Percentiles rank a stretch among this genome's conserved stretches.
phyloP scores from a whole-genome alignment of 2,329 filamentous ascomycete species.

The Fusarium sp. region DNA sequence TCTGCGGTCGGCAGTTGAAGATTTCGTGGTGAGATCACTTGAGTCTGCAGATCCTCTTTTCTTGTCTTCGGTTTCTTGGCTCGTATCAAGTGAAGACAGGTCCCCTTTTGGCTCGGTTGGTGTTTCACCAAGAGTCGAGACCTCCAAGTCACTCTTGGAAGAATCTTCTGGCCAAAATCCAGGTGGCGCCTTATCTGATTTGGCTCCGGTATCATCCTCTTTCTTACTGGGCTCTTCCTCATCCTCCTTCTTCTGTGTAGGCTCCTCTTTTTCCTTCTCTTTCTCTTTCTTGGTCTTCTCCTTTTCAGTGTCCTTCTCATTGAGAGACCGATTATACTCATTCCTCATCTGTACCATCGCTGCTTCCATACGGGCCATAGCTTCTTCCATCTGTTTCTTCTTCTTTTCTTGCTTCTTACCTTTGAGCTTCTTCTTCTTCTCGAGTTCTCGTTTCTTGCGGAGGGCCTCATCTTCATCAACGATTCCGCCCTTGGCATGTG shows the following conservation, averaged over 20 bases:
- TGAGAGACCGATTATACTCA: conserved; percentile 35
- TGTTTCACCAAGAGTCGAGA: conserved; percentile 4
- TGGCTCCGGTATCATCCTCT: conserved; percentile 12
- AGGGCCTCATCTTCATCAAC: conserved; percentile 59
- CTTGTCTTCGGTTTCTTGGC: conserved; percentile 21
- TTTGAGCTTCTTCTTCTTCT: conserved; percentile 44
- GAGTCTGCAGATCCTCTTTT: neutral
- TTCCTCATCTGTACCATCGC: conserved; percentile 43
- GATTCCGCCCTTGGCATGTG: conserved; percentile 68
- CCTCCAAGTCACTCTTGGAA: conserved; percentile 31
- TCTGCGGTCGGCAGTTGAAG: neutral
- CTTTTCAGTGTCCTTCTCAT: conserved; percentile 28
- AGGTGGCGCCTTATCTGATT: conserved; percentile 22
- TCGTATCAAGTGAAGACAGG: conserved; percentile 7
- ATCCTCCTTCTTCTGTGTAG: neutral
- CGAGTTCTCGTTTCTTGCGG: conserved; percentile 43
- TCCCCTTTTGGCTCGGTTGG: conserved; percentile 10
- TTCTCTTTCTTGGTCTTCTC: conserved; percentile 19
- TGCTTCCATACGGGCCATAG: conserved; percentile 43
- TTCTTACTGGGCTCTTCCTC: conserved; percentile 23
- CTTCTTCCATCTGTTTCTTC: conserved; percentile 41
- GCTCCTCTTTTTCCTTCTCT: conserved; percentile 10
- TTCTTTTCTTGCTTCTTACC: conserved; percentile 44
- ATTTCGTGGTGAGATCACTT: neutral
- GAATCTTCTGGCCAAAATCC: conserved; percentile 41